Base-by-base conservation (phyloP, 2,329 filamentous ascomycete genomes). In the Conoideocrella luteorostrata region DNA sequence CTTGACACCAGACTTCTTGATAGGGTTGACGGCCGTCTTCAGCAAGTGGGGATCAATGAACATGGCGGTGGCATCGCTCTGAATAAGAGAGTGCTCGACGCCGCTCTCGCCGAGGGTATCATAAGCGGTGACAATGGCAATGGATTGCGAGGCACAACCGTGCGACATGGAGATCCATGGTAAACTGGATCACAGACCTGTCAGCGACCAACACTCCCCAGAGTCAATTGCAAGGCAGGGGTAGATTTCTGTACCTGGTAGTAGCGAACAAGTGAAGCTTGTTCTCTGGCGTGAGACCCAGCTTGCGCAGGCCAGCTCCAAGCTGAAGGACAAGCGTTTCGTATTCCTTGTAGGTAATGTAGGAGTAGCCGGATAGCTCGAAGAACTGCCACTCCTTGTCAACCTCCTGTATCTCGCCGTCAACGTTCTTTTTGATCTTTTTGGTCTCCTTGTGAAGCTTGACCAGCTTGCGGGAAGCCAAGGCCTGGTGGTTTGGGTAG, bases 341-440 rank as follows among this genome's bases (percentile, higher is more conserved):
- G 60, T 91, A 93, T 67, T 95, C 83, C 56, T 77, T 72, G 67
- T 90, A 94, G 55, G 80, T 88, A 59, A 84, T 72, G 71, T 82
- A 95, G 35, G 75, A 73, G 70, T 86, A 95, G 39, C 73, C 71
- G 49, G 84, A 83, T 53, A 94, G 80, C 74, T 95, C 89, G 55
- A 88, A 94, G 67, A 82, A 94, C 42, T 83, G 82, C 89, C 89
- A 95, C 64, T 91, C 80, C 79, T 95, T 95, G 50, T 94, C 86
- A 26, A 93, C 80, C 68, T 90, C 79, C 51, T 75, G 72, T 64
- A 88, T 77, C 62, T 86, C 77, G 53, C 89, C 89, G 58, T 94
- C 86, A 46, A 95, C 71, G 40, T 88, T 75, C 77, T 94, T 95
- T 75, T 89, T 85, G 54, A 95, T 71, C 75, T 88, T 93, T 72